These are phyloP conservation scores for Rhynchosporium graminicola DNA, from an alignment of 2,329 filamentous ascomycete genomes.

Conservation along the genomic window DNA sequence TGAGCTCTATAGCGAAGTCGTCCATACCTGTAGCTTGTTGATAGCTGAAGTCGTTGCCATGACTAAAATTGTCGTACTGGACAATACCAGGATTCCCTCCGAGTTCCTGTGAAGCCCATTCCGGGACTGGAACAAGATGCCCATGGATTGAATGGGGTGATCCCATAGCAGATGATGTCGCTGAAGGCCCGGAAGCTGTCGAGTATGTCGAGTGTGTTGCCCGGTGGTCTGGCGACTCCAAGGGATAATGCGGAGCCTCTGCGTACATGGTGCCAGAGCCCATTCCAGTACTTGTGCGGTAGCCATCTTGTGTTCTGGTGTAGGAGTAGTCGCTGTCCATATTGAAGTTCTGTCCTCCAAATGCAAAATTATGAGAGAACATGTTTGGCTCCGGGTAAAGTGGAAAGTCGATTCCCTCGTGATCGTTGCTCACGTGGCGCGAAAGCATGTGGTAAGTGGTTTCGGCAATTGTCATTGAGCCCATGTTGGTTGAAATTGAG, in stretches of 20 bases:
- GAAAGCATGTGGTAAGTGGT: conserved; percentile 83
- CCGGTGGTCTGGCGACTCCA: conserved; percentile 38
- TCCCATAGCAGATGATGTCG: conserved; percentile 40
- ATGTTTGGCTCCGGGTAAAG: conserved; percentile 50
- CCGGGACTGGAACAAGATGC: conserved; percentile 34
- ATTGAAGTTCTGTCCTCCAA: conserved; percentile 48
- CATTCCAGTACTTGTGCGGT: conserved; percentile 48
- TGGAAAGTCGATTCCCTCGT: conserved; percentile 42
- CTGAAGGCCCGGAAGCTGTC: conserved; percentile 39
- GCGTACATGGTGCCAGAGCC: conserved; percentile 50
- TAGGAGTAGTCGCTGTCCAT: conserved; percentile 44
- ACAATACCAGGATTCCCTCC: conserved; percentile 40
- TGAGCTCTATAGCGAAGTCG: conserved; percentile 43
- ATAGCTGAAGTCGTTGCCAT: conserved; percentile 38
- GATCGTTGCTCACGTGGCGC: conserved; percentile 53
- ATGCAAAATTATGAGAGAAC: conserved; percentile 49
- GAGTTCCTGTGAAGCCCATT: conserved; percentile 38
- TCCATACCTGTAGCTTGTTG: conserved; percentile 40
- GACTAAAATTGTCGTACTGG: conserved; percentile 34
- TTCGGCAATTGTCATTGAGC: conserved; percentile 69
- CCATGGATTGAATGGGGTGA: conserved; percentile 40
- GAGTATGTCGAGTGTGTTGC: conserved; percentile 39
- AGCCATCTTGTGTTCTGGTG: conserved; percentile 37
- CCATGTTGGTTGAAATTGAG: conserved; percentile 72
- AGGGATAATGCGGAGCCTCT: conserved; percentile 38